These are phyloP conservation scores for Boletus rex-veris DNA, from an alignment of 768 basidiomycete genomes.

Conservation along the genomic window DNA sequence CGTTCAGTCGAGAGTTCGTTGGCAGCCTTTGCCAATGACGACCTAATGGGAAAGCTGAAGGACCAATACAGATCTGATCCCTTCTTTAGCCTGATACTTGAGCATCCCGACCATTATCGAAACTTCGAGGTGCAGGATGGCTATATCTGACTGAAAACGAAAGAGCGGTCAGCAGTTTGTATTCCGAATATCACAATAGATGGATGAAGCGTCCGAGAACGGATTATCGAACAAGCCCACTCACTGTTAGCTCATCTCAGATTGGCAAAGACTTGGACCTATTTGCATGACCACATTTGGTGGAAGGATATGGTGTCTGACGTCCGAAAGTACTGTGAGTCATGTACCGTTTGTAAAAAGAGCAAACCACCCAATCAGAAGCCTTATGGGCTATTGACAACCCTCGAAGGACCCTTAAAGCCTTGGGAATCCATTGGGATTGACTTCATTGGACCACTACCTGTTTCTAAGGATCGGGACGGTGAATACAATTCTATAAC, in stretches of 20 bases:
- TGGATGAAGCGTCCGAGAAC: constrained; percentile 23
- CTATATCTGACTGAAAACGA: constrained; percentile 9
- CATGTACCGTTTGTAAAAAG: background rate
- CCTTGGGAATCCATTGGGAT: constrained; percentile 40
- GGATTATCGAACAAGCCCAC: constrained; percentile 38
- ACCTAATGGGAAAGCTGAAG: too few species aligned
- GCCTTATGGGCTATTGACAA: constrained; percentile 26
- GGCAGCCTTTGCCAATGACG: too few species aligned
- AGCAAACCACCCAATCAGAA: constrained; percentile 24
- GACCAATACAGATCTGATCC: too few species aligned
- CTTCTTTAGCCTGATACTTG: too few species aligned
- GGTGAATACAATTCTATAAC: constrained; percentile 25
- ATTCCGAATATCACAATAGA: constrained; percentile 19
- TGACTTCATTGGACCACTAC: constrained; percentile 40
- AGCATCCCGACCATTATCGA: background rate
- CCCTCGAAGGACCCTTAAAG: constrained; percentile 20
- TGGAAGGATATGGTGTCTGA: constrained; percentile 37
- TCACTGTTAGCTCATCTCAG: constrained; percentile 40
- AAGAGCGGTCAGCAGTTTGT: constrained; percentile 13
- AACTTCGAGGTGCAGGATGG: constrained; percentile 26
- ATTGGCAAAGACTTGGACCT: constrained; percentile 30
- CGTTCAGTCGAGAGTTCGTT: too few species aligned
- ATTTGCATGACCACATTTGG: constrained; percentile 16
- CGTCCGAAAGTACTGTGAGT: background rate
- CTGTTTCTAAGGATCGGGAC: constrained; percentile 8